These are phyloP conservation scores for Acanthamoeba divionensis DNA, from an alignment of 208 protist genomes.

Conservation along the genomic window DNA sequence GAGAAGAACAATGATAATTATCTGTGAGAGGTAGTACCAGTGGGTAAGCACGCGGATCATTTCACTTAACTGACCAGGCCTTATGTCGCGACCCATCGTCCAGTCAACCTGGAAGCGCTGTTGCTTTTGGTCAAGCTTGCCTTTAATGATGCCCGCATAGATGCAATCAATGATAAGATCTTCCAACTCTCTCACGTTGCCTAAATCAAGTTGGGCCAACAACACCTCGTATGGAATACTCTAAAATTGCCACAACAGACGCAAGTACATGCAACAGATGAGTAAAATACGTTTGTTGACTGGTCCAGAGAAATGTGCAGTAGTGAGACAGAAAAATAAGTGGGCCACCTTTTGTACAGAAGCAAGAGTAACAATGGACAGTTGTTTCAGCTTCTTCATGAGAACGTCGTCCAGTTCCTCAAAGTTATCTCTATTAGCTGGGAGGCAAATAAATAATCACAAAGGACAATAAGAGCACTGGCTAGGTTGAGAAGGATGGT, in stretches of 20 bases:
- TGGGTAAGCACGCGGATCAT: neutral
- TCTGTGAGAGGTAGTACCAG: neutral
- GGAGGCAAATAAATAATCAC: neutral
- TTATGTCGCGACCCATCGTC: slow-evolving; percentile 47
- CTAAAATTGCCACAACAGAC: neutral
- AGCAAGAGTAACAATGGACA: slow-evolving; percentile 19
- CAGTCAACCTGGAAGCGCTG: slow-evolving; percentile 34
- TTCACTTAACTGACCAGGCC: neutral
- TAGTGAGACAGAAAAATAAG: neutral
- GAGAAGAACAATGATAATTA: neutral
- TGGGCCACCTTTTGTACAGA: neutral
- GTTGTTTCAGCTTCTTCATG: slow-evolving; percentile 22
- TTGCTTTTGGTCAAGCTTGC: slow-evolving; percentile 51
- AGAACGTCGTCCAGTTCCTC: neutral
- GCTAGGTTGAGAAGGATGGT: neutral
- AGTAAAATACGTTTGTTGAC: too few species aligned
- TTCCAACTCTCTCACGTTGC: slow-evolving; percentile 45
- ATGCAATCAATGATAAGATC: slow-evolving; percentile 56
- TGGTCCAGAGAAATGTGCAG: neutral
- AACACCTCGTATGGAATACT: slow-evolving; percentile 10
- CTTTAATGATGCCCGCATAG: slow-evolving; percentile 42
- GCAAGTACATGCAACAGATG: too few species aligned
- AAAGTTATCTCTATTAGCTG: neutral
- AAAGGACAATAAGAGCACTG: neutral
- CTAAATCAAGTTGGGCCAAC: slow-evolving; percentile 8